phyloP scores from a whole-genome alignment of 805 yeast species.

The Saccharomyces eubayanus region DNA sequence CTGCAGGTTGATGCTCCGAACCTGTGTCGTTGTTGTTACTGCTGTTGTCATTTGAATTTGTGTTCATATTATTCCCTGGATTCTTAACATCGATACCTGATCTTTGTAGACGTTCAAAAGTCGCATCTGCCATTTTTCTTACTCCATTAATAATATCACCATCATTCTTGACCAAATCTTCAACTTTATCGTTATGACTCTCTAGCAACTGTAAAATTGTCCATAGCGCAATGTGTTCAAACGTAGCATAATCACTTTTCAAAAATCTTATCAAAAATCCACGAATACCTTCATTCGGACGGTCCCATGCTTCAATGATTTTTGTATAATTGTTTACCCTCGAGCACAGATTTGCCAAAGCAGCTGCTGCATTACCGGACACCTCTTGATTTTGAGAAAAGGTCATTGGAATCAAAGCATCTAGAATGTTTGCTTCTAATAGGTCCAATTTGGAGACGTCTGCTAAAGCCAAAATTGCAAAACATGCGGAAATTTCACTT shows the following conservation, averaged over 20 bases:
- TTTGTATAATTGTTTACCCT: constrained; percentile 77
- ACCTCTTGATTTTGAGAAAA: constrained; percentile 84
- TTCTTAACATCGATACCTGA: constrained; percentile 15
- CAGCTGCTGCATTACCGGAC: constrained; percentile 97
- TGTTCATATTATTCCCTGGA: constrained; percentile 8
- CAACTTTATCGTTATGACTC: constrained; percentile 61
- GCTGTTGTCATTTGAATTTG: constrained; percentile 17
- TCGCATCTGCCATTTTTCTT: constrained; percentile 37
- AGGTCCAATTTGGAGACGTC: constrained; percentile 85
- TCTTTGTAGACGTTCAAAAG: constrained; percentile 27
- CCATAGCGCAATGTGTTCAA: constrained; percentile 97
- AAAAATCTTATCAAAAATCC: constrained; percentile 78
- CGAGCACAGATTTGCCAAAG: constrained; percentile 89
- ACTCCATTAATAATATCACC: constrained; percentile 47
- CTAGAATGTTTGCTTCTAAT: constrained; percentile 74
- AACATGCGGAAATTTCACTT: constrained; percentile 92
- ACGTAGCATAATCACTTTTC: constrained; percentile 79
- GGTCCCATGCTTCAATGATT: constrained; percentile 69
- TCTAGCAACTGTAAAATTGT: constrained; percentile 88
- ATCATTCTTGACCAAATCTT: constrained; percentile 46
- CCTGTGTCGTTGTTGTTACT: constrained; percentile 21
- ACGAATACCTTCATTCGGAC: constrained; percentile 75
- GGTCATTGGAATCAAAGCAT: constrained; percentile 86
- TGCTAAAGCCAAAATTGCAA: constrained; percentile 92
- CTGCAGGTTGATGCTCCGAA: constrained; percentile 35